These are phyloP conservation scores for Fusarium odoratissimum DNA, from an alignment of 2,329 filamentous ascomycete genomes.

Conservation along the genomic window DNA sequence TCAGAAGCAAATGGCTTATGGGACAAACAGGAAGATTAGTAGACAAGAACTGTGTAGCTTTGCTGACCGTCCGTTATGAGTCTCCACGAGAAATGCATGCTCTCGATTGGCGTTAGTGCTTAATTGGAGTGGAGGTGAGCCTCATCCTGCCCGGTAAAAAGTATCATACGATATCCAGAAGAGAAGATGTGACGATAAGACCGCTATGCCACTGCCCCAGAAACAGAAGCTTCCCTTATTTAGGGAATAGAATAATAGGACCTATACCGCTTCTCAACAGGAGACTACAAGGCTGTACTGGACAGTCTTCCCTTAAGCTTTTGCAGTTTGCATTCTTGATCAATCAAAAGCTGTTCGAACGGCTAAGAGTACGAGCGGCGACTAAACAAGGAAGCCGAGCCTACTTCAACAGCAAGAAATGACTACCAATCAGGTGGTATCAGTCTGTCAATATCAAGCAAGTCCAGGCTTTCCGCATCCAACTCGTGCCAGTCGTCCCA, in stretches of 20 bases:
- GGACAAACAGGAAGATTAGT: too few relatives aligned
- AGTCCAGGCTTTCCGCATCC: not conserved
- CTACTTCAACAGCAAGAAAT: not conserved
- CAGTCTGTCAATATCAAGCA: not conserved
- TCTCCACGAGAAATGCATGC: too few relatives aligned
- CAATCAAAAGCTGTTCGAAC: not conserved
- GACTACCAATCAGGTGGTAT: not conserved
- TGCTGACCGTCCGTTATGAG: too few relatives aligned
- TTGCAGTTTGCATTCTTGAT: not conserved
- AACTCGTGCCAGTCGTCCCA: constrained; percentile 1
- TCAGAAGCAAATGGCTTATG: not conserved
- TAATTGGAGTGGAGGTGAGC: too few relatives aligned
- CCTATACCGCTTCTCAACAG: not conserved
- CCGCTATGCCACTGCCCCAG: too few relatives aligned
- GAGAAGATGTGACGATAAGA: too few relatives aligned
- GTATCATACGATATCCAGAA: too few relatives aligned
- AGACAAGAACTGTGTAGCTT: too few relatives aligned
- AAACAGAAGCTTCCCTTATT: too few relatives aligned
- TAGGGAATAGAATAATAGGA: too few relatives aligned
- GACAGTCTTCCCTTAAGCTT: accelerated
- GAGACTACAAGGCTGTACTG: not conserved
- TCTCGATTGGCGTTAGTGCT: too few relatives aligned
- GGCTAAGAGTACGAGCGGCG: not conserved
- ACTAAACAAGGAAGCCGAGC: not conserved
- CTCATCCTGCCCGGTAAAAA: too few relatives aligned